Evolutionary conservation across 2,329 filamentous ascomycete species (phyloP).

Genomic region (Ceratocystis huliohia): DNA sequence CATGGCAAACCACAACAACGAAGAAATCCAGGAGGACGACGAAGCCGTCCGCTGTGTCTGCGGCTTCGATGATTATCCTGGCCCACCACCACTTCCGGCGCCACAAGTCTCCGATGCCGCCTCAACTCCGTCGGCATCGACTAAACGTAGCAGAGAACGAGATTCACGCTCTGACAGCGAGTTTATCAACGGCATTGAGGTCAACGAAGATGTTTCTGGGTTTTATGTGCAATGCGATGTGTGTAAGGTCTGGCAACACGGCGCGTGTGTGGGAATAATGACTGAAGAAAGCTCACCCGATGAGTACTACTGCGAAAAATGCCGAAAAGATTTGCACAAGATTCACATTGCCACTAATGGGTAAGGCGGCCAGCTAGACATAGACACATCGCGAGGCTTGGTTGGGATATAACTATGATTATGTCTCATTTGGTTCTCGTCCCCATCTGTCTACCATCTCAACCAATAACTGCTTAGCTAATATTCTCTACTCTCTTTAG

Average conservation of each 20-base stretch:
- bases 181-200: slow-evolving; percentile 45
- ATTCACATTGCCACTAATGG: slow-evolving; percentile 70
- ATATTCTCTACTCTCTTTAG: slow-evolving; percentile 28
- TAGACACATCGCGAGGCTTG: slow-evolving; percentile 11
- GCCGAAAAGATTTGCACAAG: slow-evolving; percentile 80
- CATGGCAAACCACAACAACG: slow-evolving; percentile 41
- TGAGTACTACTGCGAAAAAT: slow-evolving; percentile 96
- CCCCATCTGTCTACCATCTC: neutral
- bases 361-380: slow-evolving; percentile 42
- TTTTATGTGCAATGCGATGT: slow-evolving; percentile 97
- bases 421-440: slow-evolving; percentile 1
- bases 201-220: slow-evolving; percentile 77
- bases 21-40: slow-evolving; percentile 71
- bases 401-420: slow-evolving; percentile 20
- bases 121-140: slow-evolving; percentile 30
- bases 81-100: slow-evolving; percentile 45
- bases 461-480: neutral
- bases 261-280: slow-evolving; percentile 92
- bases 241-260: slow-evolving; percentile 98
- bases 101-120: slow-evolving; percentile 32
- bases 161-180: slow-evolving; percentile 33
- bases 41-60: slow-evolving; percentile 94
- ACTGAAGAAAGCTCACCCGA: slow-evolving; percentile 87
- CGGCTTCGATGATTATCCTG: slow-evolving; percentile 87
- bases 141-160: slow-evolving; percentile 42